Conservation (phyloP, 2,329 filamentous ascomycete species). For the Trichoderma gracile region DNA sequence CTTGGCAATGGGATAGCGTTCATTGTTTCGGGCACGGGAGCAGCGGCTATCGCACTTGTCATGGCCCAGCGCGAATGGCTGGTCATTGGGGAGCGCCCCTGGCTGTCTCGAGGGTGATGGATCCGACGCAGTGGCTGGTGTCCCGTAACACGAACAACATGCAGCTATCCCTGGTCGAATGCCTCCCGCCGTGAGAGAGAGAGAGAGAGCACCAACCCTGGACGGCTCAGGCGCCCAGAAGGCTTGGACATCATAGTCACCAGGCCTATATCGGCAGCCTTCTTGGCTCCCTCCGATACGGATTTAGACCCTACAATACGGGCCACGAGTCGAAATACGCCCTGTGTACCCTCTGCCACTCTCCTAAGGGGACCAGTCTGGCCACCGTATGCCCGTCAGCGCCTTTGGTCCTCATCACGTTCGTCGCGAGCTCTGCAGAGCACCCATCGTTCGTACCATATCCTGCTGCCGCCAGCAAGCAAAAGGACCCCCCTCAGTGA, state of each 20-base stretch:
- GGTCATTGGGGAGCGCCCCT: not conserved
- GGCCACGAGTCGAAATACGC: constrained; percentile 12
- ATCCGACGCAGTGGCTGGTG: constrained; percentile 25
- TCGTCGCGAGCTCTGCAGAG: not conserved
- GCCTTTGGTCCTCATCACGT: not conserved
- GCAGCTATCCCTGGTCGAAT: constrained; percentile 11
- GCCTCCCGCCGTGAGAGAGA: constrained; percentile 7
- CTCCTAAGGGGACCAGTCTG: not conserved
- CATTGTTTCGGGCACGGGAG: constrained; percentile 9
- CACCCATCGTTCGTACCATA: not conserved
- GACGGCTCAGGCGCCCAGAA: not conserved
- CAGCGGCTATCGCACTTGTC: constrained; percentile 22
- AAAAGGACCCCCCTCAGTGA: constrained; percentile 16
- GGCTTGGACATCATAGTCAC: not conserved
- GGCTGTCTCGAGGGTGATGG: constrained; percentile 5
- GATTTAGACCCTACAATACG: constrained; percentile 12
- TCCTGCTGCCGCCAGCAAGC: not conserved
- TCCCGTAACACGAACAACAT: constrained; percentile 7
- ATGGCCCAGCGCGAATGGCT: not conserved
- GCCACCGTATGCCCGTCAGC: not conserved
- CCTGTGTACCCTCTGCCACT: constrained; percentile 18
- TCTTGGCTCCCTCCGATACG: constrained; percentile 15
- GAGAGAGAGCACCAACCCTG: not conserved
- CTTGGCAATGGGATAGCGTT: constrained; percentile 14
- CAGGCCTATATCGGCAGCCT: constrained; percentile 16